A percentile compares a stretch with the other conserved stretches of the same genome.
Conservation (phyloP, 2,329 filamentous ascomycete genomes). For the Phaeosphaeriaceae sp. region DNA sequence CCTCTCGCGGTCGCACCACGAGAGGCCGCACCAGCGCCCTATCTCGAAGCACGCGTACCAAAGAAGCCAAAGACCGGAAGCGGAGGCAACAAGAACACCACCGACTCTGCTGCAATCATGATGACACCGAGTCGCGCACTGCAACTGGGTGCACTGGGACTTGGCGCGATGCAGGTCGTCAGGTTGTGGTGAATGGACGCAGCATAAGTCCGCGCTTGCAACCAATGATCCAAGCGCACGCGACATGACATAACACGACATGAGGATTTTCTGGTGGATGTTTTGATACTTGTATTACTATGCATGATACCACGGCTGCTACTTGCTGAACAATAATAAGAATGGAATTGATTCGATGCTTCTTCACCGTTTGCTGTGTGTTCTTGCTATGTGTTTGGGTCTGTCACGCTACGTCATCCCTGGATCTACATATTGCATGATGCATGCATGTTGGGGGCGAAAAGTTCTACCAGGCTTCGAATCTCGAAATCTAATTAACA, state of each 20-base stretch:
- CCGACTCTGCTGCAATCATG: slow-evolving; percentile 26
- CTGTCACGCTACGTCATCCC: background rate
- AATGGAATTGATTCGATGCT: background rate
- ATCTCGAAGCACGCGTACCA: slow-evolving; percentile 26
- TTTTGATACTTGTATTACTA: slow-evolving; percentile 43
- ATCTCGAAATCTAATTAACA: background rate
- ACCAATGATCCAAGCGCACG: slow-evolving; percentile 60
- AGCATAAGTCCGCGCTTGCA: background rate
- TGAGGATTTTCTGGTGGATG: background rate
- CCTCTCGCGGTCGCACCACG: slow-evolving; percentile 15
- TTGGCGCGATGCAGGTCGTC: slow-evolving; percentile 33
- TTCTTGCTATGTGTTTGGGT: background rate
- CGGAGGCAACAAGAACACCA: slow-evolving; percentile 14
- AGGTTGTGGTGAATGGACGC: slow-evolving; percentile 27
- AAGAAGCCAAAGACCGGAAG: slow-evolving; percentile 18
- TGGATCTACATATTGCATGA: background rate
- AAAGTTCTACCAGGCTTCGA: background rate
- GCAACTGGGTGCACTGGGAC: slow-evolving; percentile 32
- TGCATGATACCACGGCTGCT: background rate
- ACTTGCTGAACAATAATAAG: background rate
- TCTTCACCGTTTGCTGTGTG: background rate
- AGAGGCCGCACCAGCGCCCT: slow-evolving; percentile 9
- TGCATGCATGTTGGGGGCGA: background rate
- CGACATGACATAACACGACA: background rate
- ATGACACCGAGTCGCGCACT: slow-evolving; percentile 29